Evolutionary conservation across 1,284 basidiomycete species (phyloP).

Genomic region (Papiliotrema laurentii): DNA sequence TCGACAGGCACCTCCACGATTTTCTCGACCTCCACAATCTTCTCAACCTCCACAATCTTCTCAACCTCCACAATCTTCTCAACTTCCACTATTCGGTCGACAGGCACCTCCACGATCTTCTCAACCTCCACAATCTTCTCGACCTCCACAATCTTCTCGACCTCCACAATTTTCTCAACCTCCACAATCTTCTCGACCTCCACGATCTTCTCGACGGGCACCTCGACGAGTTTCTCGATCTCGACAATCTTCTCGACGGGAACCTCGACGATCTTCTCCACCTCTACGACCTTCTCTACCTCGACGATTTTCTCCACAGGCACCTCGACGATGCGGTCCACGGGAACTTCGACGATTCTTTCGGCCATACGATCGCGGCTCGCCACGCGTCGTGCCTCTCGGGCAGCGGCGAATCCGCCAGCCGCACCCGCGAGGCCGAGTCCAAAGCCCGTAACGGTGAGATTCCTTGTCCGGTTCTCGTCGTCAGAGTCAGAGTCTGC

Average conservation of each 20-base stretch:
- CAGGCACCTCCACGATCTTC: slow-evolving; percentile 6
- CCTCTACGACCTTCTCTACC: slow-evolving; percentile 43
- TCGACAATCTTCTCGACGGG: slow-evolving; percentile 39
- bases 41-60: slow-evolving; percentile 37
- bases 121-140: slow-evolving; percentile 36
- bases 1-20: slow-evolving; percentile 35
- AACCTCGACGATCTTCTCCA: slow-evolving; percentile 44
- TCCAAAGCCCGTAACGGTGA: slow-evolving; percentile 16
- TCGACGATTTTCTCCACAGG: slow-evolving; percentile 26
- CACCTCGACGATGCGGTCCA: slow-evolving; percentile 41
- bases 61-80: slow-evolving; percentile 15
- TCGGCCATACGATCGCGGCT: slow-evolving; percentile 28
- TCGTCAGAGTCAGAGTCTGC: slow-evolving; percentile 57
- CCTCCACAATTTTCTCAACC: slow-evolving; percentile 37
- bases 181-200: slow-evolving; percentile 35
- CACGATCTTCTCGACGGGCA: slow-evolving; percentile 25
- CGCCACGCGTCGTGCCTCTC: slow-evolving; percentile 24
- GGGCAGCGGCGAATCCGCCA: slow-evolving; percentile 29
- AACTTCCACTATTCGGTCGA: slow-evolving; percentile 38
- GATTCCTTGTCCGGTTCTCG: slow-evolving; percentile 11
- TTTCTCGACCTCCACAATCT: slow-evolving; percentile 33
- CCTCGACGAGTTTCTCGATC: slow-evolving; percentile 23
- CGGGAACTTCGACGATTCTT: slow-evolving; percentile 29
- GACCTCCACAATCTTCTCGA: slow-evolving; percentile 34
- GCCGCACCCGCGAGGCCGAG: slow-evolving; percentile 16